These are phyloP conservation scores for Eucalyptus virginea DNA, from an alignment of 345 rosid genomes.

Conservation along the genomic window DNA sequence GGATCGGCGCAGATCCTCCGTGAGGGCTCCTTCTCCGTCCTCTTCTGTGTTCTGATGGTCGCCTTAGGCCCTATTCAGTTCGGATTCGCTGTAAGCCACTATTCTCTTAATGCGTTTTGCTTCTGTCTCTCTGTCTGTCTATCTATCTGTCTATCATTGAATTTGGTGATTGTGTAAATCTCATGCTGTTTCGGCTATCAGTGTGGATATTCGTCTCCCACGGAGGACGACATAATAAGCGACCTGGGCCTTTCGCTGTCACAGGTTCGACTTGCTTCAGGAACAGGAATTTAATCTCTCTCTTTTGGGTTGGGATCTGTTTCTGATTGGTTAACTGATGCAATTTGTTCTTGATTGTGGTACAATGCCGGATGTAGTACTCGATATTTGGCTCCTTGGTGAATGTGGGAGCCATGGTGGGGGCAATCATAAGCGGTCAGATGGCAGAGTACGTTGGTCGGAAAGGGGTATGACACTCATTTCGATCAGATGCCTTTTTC, in stretches of 20 bases:
- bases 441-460: slow-evolving; percentile 65
- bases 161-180: not conserved
- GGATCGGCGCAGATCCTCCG: slow-evolving; percentile 37
- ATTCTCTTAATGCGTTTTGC: not conserved
- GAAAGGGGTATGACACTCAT: slow-evolving; percentile 38
- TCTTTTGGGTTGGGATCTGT: not conserved
- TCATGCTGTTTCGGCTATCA: not conserved
- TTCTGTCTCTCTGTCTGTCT: not conserved
- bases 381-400: slow-evolving; percentile 64
- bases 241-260: slow-evolving; percentile 49
- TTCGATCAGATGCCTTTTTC: not conserved
- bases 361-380: slow-evolving; percentile 7
- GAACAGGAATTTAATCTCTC: not conserved
- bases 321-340: not conserved
- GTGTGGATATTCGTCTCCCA: slow-evolving; percentile 71
- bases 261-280: slow-evolving; percentile 23
- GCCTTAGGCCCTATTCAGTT: slow-evolving; percentile 69
- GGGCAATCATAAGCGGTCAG: slow-evolving; percentile 68
- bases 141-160: not conserved
- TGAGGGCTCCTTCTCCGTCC: slow-evolving; percentile 51
- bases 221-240: slow-evolving; percentile 29
- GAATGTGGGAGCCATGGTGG: slow-evolving; percentile 78
- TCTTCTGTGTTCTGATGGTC: slow-evolving; percentile 51
- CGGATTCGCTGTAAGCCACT: slow-evolving; percentile 45
- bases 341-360: not conserved